Evolutionary conservation across 345 rosid genomes (phyloP).

Genomic region (Limnanthes douglasii): DNA sequence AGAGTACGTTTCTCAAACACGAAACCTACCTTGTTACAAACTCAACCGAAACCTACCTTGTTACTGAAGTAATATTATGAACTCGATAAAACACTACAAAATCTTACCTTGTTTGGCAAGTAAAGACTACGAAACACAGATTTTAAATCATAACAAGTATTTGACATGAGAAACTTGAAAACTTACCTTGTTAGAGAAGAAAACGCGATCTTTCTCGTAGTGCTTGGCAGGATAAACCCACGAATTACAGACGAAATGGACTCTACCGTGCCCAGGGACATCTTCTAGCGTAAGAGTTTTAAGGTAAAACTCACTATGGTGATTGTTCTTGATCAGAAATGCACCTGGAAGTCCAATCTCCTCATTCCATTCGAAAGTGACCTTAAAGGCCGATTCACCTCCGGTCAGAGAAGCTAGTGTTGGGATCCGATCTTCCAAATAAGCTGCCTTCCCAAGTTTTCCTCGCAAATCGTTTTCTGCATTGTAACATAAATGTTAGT

Average conservation of each 20-base stretch:
- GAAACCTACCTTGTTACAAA: too few species aligned
- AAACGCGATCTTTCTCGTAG: constrained; percentile 39
- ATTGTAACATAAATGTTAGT: constrained; percentile 2
- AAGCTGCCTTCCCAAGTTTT: constrained; percentile 40
- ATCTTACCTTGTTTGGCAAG: not conserved
- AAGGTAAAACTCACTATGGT: constrained; percentile 55
- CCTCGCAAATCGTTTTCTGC: constrained; percentile 24
- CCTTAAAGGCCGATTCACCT: constrained; percentile 35
- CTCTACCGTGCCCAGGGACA: constrained; percentile 45
- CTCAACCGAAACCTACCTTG: too few species aligned
- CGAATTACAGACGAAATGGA: constrained; percentile 73
- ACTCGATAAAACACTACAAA: too few species aligned
- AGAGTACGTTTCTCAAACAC: too few species aligned
- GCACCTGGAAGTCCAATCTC: constrained; percentile 64
- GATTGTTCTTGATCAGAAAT: constrained; percentile 34
- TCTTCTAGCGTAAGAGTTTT: constrained; percentile 55
- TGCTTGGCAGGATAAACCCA: constrained; percentile 65
- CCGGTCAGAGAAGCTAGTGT: constrained; percentile 15
- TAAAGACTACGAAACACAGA: not conserved
- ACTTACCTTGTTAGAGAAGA: constrained; percentile 66
- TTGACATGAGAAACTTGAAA: not conserved
- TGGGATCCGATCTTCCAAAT: constrained; percentile 35
- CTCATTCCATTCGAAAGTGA: constrained; percentile 38
- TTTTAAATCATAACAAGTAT: not conserved
- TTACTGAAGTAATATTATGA: too few species aligned